These are phyloP conservation scores for Dendrostoma leiphaemia DNA, from an alignment of 2,329 filamentous ascomycete species.

Conservation along the genomic window DNA sequence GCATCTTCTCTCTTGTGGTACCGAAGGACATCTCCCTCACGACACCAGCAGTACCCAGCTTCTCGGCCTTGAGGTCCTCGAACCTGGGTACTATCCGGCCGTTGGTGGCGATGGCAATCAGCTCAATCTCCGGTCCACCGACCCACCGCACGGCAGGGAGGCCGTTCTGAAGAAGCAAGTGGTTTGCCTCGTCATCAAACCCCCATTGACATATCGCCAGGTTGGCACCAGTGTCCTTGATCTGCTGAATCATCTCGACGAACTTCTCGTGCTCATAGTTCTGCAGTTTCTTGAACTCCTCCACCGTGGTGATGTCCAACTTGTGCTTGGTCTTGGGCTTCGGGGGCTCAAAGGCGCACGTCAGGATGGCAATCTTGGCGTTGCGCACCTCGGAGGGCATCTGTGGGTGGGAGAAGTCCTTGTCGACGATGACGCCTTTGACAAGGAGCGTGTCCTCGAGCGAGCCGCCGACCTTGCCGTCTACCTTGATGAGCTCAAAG, in stretches of 20 bases:
- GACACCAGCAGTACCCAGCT: constrained; percentile 85
- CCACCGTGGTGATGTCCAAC: constrained; percentile 93
- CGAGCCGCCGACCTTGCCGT: constrained; percentile 93
- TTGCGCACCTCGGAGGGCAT: constrained; percentile 96
- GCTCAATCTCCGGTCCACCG: constrained; percentile 93
- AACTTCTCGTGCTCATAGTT: constrained; percentile 96
- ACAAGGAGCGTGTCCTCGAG: constrained; percentile 93
- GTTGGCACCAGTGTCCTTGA: constrained; percentile 96
- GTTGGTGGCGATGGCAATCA: constrained; percentile 98
- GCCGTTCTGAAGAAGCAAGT: constrained; percentile 92
- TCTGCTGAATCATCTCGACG: constrained; percentile 96
- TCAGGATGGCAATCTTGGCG: constrained; percentile 96
- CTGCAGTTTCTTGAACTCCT: constrained; percentile 98
- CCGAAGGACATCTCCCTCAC: constrained; percentile 96
- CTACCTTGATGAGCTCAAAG: constrained; percentile 98
- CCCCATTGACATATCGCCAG: constrained; percentile 99
- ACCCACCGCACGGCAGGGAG: constrained; percentile 97
- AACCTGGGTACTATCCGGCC: constrained; percentile 96
- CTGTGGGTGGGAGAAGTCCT: constrained; percentile 99
- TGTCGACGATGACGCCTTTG: constrained; percentile 98
- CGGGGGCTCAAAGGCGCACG: constrained; percentile 95
- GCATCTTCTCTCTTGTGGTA: constrained; percentile 98
- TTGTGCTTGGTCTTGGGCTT: constrained; percentile 99
- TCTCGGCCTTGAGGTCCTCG: constrained; percentile 86
- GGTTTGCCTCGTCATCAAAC: constrained; percentile 98